A percentile compares a stretch with the other conserved stretches of the same genome.
Evolutionary conservation across 106 monocot species (phyloP).

Genomic region (Allium fistulosum): DNA sequence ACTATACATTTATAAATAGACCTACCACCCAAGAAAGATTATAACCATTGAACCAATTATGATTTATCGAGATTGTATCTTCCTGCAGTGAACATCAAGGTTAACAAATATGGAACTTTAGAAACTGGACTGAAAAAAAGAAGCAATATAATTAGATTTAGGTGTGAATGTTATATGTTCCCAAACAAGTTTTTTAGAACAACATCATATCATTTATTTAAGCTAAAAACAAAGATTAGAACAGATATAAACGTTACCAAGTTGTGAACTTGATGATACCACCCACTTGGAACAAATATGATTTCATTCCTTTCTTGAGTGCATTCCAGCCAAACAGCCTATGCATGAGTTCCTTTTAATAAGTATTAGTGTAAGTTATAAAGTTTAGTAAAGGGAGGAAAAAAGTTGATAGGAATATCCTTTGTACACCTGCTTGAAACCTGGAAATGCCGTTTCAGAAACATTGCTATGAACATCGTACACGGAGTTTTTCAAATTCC

Average conservation of each 20-base stretch:
- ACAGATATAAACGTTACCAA: constrained; percentile 33
- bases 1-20: background rate
- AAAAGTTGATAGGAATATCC: no score
- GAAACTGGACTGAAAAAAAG: no score
- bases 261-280: constrained; percentile 98
- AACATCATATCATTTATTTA: background rate
- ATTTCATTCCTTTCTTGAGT: constrained; percentile 79
- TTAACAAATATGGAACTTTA: background rate
- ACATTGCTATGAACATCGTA: constrained; percentile 73
- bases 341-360: constrained; percentile 21
- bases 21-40: constrained; percentile 94
- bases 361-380: constrained; percentile 1
- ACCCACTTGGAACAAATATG: constrained; percentile 98
- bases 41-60: constrained; percentile 95
- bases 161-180: no score
- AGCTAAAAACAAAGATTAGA: background rate
- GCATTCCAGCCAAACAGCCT: constrained; percentile 88
- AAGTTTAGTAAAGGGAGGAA: background rate
- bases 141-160: no score
- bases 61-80: constrained; percentile 99
- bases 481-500: constrained; percentile 54
- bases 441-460: constrained; percentile 72
- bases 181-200: no score
- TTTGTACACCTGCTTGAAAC: constrained; percentile 54
- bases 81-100: constrained; percentile 39